Evolutionary conservation across 164 flowering plant genomes (phyloP).

Genomic region (Aristolochia californica): DNA sequence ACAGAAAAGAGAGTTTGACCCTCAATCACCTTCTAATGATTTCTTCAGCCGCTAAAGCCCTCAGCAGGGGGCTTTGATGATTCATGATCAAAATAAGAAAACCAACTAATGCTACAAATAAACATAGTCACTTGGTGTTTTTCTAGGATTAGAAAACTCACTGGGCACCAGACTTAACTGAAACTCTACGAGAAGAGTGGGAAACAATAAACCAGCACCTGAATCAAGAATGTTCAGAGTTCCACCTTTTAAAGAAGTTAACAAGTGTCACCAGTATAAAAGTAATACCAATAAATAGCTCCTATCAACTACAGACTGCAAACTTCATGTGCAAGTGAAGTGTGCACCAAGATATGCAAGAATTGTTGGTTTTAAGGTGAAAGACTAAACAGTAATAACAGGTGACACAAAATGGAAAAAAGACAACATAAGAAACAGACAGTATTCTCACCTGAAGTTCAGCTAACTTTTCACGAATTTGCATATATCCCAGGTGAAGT

Average conservation of each 20-base stretch:
- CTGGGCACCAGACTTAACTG: slow-evolving; percentile 35
- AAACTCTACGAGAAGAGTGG: slow-evolving; percentile 40
- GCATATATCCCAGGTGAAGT: slow-evolving; percentile 96
- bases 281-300: background rate
- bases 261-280: slow-evolving; percentile 5
- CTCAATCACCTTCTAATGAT: background rate
- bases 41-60: background rate
- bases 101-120: slow-evolving; percentile 1
- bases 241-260: slow-evolving; percentile 22
- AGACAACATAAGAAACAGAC: too few relatives aligned
- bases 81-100: background rate
- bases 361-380: too few relatives aligned
- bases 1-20: background rate
- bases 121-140: slow-evolving; percentile 4
- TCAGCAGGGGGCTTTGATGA: background rate
- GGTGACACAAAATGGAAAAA: too few relatives aligned
- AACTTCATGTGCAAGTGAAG: background rate
- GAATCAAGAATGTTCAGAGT: slow-evolving; percentile 47
- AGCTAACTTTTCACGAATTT: slow-evolving; percentile 84
- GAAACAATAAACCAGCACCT: slow-evolving; percentile 59
- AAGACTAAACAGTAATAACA: too few relatives aligned
- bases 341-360: too few relatives aligned
- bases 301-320: background rate
- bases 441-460: slow-evolving; percentile 63
- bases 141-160: slow-evolving; percentile 42